phyloP scores from a whole-genome alignment of 2,329 filamentous ascomycete genomes.

The Fusarium odoratissimum region DNA sequence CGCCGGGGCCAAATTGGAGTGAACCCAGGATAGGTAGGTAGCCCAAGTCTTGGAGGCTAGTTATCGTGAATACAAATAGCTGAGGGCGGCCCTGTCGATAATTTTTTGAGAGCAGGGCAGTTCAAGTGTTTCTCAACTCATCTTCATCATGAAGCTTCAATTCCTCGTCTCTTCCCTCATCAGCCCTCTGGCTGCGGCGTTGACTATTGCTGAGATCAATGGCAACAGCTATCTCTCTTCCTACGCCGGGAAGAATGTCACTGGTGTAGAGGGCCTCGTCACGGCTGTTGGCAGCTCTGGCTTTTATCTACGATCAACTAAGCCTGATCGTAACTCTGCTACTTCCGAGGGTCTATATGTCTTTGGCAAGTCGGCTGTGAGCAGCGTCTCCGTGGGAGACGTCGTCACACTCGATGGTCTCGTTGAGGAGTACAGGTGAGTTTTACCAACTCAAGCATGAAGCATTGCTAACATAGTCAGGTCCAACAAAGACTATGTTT shows the following conservation, averaged over 20 bases:
- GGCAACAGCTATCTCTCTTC: conserved; percentile 73
- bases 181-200: conserved; percentile 47
- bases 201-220: conserved; percentile 72
- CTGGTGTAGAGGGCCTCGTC: conserved; percentile 71
- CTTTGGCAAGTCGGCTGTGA: conserved; percentile 63
- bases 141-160: conserved; percentile 46
- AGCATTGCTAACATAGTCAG: conserved; percentile 48
- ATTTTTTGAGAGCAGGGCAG: not conserved
- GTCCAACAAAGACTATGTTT: conserved; percentile 66
- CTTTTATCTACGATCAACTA: conserved; percentile 72
- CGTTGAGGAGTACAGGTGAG: conserved; percentile 67
- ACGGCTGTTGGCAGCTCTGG: conserved; percentile 72
- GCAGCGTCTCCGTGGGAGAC: conserved; percentile 70
- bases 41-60: not conserved
- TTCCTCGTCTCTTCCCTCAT: conserved; percentile 45
- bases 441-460: not conserved
- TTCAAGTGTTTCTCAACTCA: conserved; percentile 3
- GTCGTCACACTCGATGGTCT: conserved; percentile 69
- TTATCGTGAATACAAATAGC: conserved; percentile 35
- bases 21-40: conserved; percentile 22
- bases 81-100: conserved; percentile 8
- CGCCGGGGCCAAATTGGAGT: not conserved
- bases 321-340: conserved; percentile 63
- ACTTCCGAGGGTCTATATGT: conserved; percentile 76
- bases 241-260: conserved; percentile 65